phyloP scores from a whole-genome alignment of 768 basidiomycete species.

The Phaeotremella fagi region DNA sequence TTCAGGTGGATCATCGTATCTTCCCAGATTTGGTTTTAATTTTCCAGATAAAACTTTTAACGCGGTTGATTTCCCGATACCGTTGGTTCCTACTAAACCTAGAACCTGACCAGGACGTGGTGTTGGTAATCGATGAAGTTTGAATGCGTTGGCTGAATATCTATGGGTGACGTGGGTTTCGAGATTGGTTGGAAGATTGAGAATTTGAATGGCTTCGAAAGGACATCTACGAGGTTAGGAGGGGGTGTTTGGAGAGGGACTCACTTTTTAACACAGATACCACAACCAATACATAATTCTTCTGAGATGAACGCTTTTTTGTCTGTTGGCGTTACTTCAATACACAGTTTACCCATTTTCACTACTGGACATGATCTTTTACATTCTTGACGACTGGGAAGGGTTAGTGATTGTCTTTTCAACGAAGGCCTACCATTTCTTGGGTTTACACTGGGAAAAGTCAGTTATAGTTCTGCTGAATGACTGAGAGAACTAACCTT shows the following conservation, averaged over 20 bases:
- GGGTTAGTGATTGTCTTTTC: slow-evolving; percentile 1
- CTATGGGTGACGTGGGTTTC: slow-evolving; percentile 95
- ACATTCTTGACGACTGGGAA: slow-evolving; percentile 78
- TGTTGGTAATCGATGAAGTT: slow-evolving; percentile 94
- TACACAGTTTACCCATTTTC: slow-evolving; percentile 98
- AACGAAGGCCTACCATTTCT: slow-evolving; percentile 53
- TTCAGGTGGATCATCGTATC: slow-evolving; percentile 96
- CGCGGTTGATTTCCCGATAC: slow-evolving; percentile 98
- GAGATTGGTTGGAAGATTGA: slow-evolving; percentile 96
- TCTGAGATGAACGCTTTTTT: slow-evolving; percentile 99
- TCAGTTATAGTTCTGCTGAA: slow-evolving; percentile 25
- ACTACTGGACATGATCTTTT: slow-evolving; percentile 98
- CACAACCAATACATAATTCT: slow-evolving; percentile 97
- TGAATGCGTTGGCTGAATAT: slow-evolving; percentile 97
- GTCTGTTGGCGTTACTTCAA: slow-evolving; percentile 91
- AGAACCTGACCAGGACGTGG: slow-evolving; percentile 96
- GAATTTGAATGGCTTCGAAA: slow-evolving; percentile 97
- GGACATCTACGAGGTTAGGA: slow-evolving; percentile 65
- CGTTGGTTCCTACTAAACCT: slow-evolving; percentile 98
- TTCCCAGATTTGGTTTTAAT: slow-evolving; percentile 93
- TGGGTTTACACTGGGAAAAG: slow-evolving; percentile 70
- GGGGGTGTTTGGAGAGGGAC: slow-evolving; percentile 35
- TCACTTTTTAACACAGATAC: slow-evolving; percentile 99
- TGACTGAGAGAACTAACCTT: slow-evolving; percentile 43
- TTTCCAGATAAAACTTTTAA: slow-evolving; percentile 95